Percentiles rank a stretch among this genome's conserved stretches.
phyloP scores from a whole-genome alignment of 495 filamentous ascomycete species.

The Chaetomium fimeti region DNA sequence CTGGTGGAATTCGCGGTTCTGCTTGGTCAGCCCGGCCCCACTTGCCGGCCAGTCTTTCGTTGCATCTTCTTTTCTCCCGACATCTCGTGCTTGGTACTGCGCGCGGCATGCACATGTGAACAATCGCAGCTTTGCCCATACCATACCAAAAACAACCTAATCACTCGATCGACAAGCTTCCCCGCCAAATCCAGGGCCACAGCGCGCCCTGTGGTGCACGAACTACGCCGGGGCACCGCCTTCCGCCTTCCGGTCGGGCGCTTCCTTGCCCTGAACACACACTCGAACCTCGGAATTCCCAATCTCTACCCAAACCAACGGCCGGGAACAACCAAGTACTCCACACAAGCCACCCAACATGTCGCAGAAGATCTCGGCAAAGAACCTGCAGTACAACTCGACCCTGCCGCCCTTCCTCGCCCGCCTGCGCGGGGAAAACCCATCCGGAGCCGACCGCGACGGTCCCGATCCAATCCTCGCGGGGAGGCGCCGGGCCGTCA shows the following conservation, averaged over 20 bases:
- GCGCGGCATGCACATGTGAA: no score
- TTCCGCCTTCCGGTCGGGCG: no score
- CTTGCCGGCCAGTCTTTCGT: background rate
- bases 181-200: background rate
- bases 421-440: slow-evolving; percentile 45
- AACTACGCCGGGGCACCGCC: background rate
- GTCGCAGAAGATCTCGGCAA: slow-evolving; percentile 52
- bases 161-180: background rate
- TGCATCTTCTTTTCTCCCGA: no score
- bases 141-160: background rate
- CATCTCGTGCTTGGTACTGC: no score
- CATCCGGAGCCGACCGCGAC: slow-evolving; percentile 28
- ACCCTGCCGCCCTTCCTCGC: slow-evolving; percentile 56
- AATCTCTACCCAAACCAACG: background rate
- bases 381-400: slow-evolving; percentile 53
- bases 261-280: no score
- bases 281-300: background rate
- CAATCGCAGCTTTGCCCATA: no score
- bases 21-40: background rate
- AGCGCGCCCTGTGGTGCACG: background rate
- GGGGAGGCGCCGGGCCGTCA: slow-evolving; percentile 38
- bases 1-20: background rate
- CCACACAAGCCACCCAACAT: slow-evolving; percentile 12
- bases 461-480: slow-evolving; percentile 47
- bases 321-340: background rate